Evolutionary conservation across 768 basidiomycete species (phyloP), one percentile per base, ranked within the genome.

Genomic region (Rubroboletus satanas): DNA sequence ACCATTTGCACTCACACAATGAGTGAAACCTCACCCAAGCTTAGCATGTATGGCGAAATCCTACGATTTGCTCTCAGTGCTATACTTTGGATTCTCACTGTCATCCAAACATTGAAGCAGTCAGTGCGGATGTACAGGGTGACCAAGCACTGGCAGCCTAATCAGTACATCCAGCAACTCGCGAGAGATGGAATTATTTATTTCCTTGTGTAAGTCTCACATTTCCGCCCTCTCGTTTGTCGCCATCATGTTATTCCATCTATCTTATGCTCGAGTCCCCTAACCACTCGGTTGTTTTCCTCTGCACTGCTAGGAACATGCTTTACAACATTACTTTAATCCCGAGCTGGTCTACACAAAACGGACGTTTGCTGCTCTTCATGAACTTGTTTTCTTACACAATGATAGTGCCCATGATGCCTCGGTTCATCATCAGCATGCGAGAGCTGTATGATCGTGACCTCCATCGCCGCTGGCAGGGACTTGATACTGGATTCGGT

Each of bases 141-240:
- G 15, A 39, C 38, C n/a, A 39, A 39, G 38, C 38, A 18, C 4
- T 39, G 38, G 38, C 18, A 39, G 10, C 39, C 39, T 6, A 39
- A 39, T 6, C 39, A 5, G 5, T 39, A 39, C 18, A 39, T 39
- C 18, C 18, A 11, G 21, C 39, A 2, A 4, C 11, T 39, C 39
- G 18, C 17, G 39, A 39, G 6, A 21, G 39, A 39, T 39, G 39
- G 39, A 2, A 5, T 39, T 39, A 9, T 39, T 21, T 39, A 39
- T 39, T 39, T 39, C 38, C 10, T 28, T 29, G 45, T 46, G 60
- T 61, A 42, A 1, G 60, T 52, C 35, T 7, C 41, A 3, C 10
- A 11, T 8, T 1, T 17, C 53, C 12, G 5, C 44, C 10, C 44
- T n/a, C 36, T 7, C 38, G 12, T 23, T n/a, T 5, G 5, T 38